Evolutionary conservation across 805 yeast species (phyloP), one percentile per base, ranked within the genome.

Genomic region (Candida silvatica): DNA sequence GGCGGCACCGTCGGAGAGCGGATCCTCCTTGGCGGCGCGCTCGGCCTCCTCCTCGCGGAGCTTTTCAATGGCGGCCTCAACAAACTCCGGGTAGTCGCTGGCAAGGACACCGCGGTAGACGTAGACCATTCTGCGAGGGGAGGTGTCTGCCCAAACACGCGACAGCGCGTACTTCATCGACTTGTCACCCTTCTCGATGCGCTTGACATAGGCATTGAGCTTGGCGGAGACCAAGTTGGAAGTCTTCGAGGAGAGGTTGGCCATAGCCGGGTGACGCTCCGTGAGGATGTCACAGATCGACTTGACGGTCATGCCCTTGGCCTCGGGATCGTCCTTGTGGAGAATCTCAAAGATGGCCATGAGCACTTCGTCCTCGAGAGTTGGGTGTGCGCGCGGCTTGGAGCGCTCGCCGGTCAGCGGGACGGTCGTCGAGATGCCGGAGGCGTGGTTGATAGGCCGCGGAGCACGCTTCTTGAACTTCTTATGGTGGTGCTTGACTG

Each of bases 81-180:
- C 90, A 51, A 78, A 84, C 27, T 75, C 59, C 46, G 78, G 79
- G 57, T 79, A 83, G 52, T 82, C 88, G n/a, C 74, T 67, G 20
- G 90, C 72, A 41, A 83, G 63, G 20, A 80, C 60, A 26, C 94
- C 94, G 49, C 92, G 74, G 56, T 83, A 83, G 33, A 81, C 87
- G 49, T 83, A 83, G 19, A 83, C 87, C 94, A 83, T 83, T 63
- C 94, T 69, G 50, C 83, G 79, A 34, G 94, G 94, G 2, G 86
- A 77, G 14, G 90, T 86, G 55, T 82, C 90, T 3, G 94, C 90
- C 94, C 94, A 83, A 56, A 83, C 92, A 59, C 94, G 72, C 1
- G 86, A 77, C 29, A 83, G 60, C 15, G 90, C 85, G 55, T 83
- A 83, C 38, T 71, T 70, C 48, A 83, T 65, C 29, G 74, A 69